These are phyloP conservation scores for Sporisorium iseilematis-ciliati DNA, from an alignment of 1,284 basidiomycete species.

Conservation along the genomic window DNA sequence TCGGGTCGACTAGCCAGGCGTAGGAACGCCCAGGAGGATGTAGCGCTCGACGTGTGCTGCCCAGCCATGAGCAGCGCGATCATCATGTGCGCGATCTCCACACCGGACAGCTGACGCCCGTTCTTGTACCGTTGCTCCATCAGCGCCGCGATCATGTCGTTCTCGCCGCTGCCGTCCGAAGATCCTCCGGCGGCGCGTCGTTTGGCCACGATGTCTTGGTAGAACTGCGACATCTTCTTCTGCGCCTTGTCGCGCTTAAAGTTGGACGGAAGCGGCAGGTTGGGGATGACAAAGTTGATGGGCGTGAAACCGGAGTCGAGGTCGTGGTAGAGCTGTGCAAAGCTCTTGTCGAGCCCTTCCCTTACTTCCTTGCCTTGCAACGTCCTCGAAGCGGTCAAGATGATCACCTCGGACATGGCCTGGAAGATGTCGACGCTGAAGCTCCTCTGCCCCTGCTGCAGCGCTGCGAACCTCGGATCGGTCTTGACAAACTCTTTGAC, in stretches of 20 bases:
- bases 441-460: conserved; percentile 32
- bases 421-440: conserved; percentile 73
- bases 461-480: conserved; percentile 76
- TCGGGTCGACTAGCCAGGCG: conserved; percentile 86
- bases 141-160: conserved; percentile 93
- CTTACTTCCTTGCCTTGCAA: conserved; percentile 93
- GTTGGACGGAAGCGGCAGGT: conserved; percentile 90
- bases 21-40: conserved; percentile 88
- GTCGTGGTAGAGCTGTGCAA: conserved; percentile 88
- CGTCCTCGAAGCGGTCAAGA: conserved; percentile 91
- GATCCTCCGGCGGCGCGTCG: conserved; percentile 73
- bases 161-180: conserved; percentile 71
- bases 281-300: conserved; percentile 88
- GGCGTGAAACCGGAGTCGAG: conserved; percentile 79
- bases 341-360: conserved; percentile 81
- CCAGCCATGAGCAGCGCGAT: conserved; percentile 79
- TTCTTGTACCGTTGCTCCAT: conserved; percentile 87
- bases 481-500: conserved; percentile 48
- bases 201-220: conserved; percentile 85
- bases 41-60: conserved; percentile 95
- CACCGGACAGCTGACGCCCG: conserved; percentile 82
- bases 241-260: conserved; percentile 88
- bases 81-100: conserved; percentile 97
- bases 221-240: conserved; percentile 93
- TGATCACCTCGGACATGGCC: conserved; percentile 89